These are phyloP conservation scores for Trametes cubensis DNA, from an alignment of 768 basidiomycete species.

Conservation along the genomic window DNA sequence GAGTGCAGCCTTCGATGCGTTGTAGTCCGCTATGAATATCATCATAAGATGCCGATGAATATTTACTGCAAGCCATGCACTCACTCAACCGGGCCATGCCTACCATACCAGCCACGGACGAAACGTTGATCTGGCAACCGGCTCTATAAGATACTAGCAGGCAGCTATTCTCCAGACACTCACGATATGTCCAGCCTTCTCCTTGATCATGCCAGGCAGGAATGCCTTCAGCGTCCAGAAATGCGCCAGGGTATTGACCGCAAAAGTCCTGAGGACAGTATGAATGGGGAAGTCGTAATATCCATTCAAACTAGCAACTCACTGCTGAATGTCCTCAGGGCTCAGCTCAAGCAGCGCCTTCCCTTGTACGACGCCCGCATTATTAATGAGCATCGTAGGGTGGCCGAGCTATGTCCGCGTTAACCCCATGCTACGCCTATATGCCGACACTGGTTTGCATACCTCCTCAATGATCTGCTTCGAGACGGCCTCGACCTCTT, in stretches of 20 bases:
- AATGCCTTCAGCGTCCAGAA: conserved; percentile 95
- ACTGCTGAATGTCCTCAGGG: conserved; percentile 83
- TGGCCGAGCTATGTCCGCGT: conserved; percentile 67
- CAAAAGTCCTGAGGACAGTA: conserved; percentile 68
- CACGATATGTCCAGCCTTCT: conserved; percentile 84
- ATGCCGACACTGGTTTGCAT: conserved; percentile 14
- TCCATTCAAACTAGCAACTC: conserved; percentile 27
- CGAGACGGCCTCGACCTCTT: conserved; percentile 77
- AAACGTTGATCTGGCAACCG: conserved; percentile 63
- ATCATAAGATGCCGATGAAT: not conserved
- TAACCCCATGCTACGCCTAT: not conserved
- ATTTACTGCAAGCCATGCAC: conserved; percentile 30
- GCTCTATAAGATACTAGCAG: not conserved
- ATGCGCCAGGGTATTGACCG: conserved; percentile 84
- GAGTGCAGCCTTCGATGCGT: conserved; percentile 90
- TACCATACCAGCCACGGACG: conserved; percentile 73
- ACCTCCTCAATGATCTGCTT: conserved; percentile 81
- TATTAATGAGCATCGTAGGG: conserved; percentile 91
- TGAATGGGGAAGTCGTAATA: not conserved
- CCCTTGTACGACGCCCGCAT: conserved; percentile 92
- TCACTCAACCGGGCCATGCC: conserved; percentile 78
- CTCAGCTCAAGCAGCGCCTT: conserved; percentile 80
- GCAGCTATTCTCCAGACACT: conserved; percentile 29
- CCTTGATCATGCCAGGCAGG: conserved; percentile 82
- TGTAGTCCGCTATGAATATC: conserved; percentile 71